Evolutionary conservation across 768 basidiomycete genomes (phyloP).

Genomic region (Boletus sp.): DNA sequence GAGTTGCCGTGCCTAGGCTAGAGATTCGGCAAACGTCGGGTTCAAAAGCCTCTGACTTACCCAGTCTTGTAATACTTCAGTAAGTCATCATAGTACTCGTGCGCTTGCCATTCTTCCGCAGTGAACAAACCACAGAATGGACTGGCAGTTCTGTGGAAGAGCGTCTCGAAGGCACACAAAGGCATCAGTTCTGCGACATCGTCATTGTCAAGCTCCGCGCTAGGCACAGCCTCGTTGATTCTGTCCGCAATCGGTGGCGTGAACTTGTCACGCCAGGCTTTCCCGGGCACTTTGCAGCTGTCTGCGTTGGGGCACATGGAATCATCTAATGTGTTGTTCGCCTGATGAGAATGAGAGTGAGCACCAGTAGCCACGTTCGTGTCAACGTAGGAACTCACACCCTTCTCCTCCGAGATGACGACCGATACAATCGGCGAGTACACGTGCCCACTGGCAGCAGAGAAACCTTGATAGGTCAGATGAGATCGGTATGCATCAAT

Average conservation of each 20-base stretch:
- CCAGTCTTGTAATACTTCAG: slow-evolving; percentile 80
- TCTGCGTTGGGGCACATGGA: slow-evolving; percentile 60
- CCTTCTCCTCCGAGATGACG: slow-evolving; percentile 44
- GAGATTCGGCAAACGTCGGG: not conserved
- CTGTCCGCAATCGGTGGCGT: slow-evolving; percentile 54
- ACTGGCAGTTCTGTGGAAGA: slow-evolving; percentile 48
- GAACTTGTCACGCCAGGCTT: slow-evolving; percentile 57
- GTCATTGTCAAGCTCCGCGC: slow-evolving; percentile 51
- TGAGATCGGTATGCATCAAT: not conserved
- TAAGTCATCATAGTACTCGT: slow-evolving; percentile 71
- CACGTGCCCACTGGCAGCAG: slow-evolving; percentile 44
- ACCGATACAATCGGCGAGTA: slow-evolving; percentile 53
- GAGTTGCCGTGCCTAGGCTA: slow-evolving; percentile 58
- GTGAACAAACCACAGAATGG: slow-evolving; percentile 77
- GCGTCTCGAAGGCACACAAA: slow-evolving; percentile 80
- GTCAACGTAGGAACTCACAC: slow-evolving; percentile 37
- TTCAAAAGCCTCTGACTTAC: slow-evolving; percentile 34
- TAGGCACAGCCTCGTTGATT: slow-evolving; percentile 60
- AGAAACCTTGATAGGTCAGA: slow-evolving; percentile 49
- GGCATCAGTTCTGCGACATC: slow-evolving; percentile 65
- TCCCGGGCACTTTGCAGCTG: slow-evolving; percentile 41
- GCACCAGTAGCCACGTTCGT: not conserved
- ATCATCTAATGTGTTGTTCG: slow-evolving; percentile 70
- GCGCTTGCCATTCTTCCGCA: slow-evolving; percentile 56
- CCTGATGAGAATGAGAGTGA: slow-evolving; percentile 27